Evolutionary conservation across 345 rosid genomes (phyloP), one percentile per base, ranked within the genome.

Genomic region (Citrus sinensis): DNA sequence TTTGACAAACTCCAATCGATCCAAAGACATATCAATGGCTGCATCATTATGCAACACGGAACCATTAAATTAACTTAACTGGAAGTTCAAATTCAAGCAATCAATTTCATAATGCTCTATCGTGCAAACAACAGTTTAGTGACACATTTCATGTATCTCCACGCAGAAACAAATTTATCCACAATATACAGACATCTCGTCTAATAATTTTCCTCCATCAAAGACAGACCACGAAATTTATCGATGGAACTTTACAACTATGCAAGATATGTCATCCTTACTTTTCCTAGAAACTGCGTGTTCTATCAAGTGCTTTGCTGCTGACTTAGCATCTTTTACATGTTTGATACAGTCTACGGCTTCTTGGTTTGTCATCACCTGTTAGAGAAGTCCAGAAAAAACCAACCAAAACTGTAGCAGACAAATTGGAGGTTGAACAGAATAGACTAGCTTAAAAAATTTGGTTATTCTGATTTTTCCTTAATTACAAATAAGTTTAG

Each of bases 181-280:
- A 78, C 69, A 16, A 20, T 75, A 81, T 76, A 70, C 76, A 77
- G 37, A 73, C 83, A 63, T 1, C n/a, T 34, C 55, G 20, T 77
- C 68, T 16, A 37, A 46, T 20, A 68, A 37, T 22, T 63, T 64
- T 67, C 70, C 54, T 74, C 60, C 70, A 55, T 55, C 40, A 32
- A 56, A n/a, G 8, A 71, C 32, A 63, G 49, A 14, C 22, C 14
- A 35, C 51, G 22, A 71, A 56, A 20, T 58, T 13, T 32, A 68
- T 81, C 82, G 88, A 42, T 85, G 94, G 69, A 95, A 90, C 82
- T 82, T 88, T 35, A 95, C 97, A 80, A 95, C 94, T 68, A 95
- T 83, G 88, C 98, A 95, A 11, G 98, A 95, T 76, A 95, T 93
- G 83, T 95, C 98, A 77, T 95, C 98, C 87, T 89, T 93, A 80